Evolutionary conservation across 1,284 basidiomycete species (phyloP), one percentile per base, ranked within the genome.

Genomic region (Austroboletus niveus): DNA sequence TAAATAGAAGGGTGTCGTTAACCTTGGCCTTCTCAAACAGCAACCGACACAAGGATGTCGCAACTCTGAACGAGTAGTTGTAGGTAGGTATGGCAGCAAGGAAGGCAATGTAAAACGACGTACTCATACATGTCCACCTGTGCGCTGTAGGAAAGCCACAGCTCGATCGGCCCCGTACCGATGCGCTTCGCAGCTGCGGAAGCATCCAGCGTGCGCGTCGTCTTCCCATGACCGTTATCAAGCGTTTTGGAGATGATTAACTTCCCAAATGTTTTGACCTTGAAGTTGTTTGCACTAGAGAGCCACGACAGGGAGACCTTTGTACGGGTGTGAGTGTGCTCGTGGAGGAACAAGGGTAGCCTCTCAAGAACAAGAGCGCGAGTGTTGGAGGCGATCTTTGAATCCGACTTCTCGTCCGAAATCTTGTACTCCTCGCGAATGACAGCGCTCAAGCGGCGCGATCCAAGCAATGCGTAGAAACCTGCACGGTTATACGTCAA

Each of bases 101-200:
- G 24, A n/a, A 14, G 10, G 22, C 22, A 24, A 24, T 24, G 5
- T 24, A 36, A 20, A n/a, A 12, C 5, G 14, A 78, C 89, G 72
- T 60, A 92, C 90, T 97, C 94, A 63, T 92, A 97, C 80, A 92
- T 90, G 64, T 98, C 94, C n/a, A 89, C 72, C 55, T 89, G 80
- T 10, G 86, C 75, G 53, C 85, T 83, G 15, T 77, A 75, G 5
- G 92, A 87, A 32, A 97, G 72, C 75, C 87, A 92, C 29, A 97
- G 66, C 40, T 87, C 78, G 43, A 96, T 82, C 9, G 82, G 77
- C 9, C 89, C 84, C 41, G 72, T 75, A 2, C 78, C 75, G 15
- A 72, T 65, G 35, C 80, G 75, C 52, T 78, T 77, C 15, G 89
- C 87, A 47, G 85, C 84, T 5, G 92, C 92, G 38, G 91, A 93